Evolutionary conservation across 140 eudicot species (phyloP).

Genomic region (Stevia rebaudiana): DNA sequence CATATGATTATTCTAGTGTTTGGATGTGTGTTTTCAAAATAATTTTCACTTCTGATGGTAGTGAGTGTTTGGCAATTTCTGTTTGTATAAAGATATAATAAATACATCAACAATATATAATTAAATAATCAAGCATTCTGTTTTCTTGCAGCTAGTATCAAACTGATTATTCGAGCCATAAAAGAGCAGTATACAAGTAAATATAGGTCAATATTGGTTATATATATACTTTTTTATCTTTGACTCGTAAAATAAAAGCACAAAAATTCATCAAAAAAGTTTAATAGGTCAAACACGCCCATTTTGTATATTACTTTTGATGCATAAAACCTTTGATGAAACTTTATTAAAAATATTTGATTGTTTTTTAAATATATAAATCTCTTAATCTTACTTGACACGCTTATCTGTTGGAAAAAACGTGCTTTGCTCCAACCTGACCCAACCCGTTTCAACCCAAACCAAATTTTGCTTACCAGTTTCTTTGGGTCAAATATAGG

Average conservation of each 20-base stretch:
- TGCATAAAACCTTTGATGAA: not conserved
- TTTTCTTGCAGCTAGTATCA: not conserved
- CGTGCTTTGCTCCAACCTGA: not conserved
- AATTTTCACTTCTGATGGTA: not conserved
- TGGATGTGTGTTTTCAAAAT: not conserved
- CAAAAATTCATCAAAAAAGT: no score
- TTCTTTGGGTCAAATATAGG: constrained; percentile 22
- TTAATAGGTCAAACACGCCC: no score
- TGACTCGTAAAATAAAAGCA: no score
- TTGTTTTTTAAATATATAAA: not conserved
- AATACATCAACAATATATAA: not conserved
- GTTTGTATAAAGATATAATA: not conserved
- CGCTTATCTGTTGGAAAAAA: not conserved
- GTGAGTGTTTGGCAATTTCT: not conserved
- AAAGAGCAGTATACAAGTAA: not conserved
- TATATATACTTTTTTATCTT: no score
- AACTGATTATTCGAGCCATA: not conserved
- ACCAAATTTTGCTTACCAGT: constrained; percentile 5
- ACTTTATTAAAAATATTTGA: not conserved
- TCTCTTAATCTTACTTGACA: not conserved
- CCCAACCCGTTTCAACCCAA: not conserved
- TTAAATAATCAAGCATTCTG: not conserved
- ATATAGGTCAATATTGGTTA: no score
- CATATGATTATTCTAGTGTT: not conserved
- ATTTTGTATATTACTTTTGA: no score